Conservation (phyloP, 495 filamentous ascomycete species). For the Penicillium canescens region DNA sequence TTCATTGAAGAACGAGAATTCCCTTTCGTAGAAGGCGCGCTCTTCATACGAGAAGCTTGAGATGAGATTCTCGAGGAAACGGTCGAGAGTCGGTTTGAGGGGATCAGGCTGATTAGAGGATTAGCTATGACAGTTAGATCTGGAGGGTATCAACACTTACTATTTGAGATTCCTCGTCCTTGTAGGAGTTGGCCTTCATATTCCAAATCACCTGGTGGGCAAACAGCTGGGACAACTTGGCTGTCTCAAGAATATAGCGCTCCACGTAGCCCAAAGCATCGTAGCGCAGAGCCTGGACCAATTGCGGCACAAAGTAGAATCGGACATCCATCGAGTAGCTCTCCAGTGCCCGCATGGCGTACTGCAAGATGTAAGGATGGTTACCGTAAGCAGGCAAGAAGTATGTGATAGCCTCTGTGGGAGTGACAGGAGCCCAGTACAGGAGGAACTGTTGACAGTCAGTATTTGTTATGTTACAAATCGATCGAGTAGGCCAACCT, state of each 20-base stretch:
- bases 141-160: constrained; percentile 51
- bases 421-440: constrained; percentile 93
- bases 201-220: constrained; percentile 99
- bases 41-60: constrained; percentile 78
- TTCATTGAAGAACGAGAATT: constrained; percentile 97
- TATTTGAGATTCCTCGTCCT: constrained; percentile 89
- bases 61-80: constrained; percentile 81
- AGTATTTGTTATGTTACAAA: too few species aligned
- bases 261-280: constrained; percentile 94
- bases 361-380: constrained; percentile 92
- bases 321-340: constrained; percentile 92
- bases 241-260: constrained; percentile 93
- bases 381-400: constrained; percentile 93
- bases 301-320: constrained; percentile 98
- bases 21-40: constrained; percentile 84
- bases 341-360: constrained; percentile 94
- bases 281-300: constrained; percentile 94
- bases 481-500: constrained; percentile 22
- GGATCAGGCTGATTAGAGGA: constrained; percentile 69
- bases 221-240: constrained; percentile 92
- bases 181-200: constrained; percentile 98
- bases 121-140: not conserved
- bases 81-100: constrained; percentile 90
- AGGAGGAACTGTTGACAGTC: constrained; percentile 62
- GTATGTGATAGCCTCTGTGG: constrained; percentile 87